Evolutionary conservation across 2,329 filamentous ascomycete species (phyloP), one percentile per base, ranked within the genome.

Genomic region (Fusarium sp.): DNA sequence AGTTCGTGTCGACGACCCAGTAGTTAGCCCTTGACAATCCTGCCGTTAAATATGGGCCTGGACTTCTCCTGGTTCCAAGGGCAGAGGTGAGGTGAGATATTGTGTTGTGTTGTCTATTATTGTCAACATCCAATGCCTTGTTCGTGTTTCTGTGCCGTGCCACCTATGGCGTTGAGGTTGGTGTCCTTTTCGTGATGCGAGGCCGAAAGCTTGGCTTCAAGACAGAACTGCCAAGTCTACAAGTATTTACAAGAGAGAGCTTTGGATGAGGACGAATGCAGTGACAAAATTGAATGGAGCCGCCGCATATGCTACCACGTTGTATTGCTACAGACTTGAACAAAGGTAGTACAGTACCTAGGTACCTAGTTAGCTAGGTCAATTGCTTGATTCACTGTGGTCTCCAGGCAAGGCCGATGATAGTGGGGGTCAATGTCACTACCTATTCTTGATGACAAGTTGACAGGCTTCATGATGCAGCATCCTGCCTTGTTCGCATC

Each of bases 1-100:
- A 52, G 65, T 66, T 72, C 61, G 61, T 69, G 69, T 75, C 63
- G 69, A 57, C 60, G 40, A 37, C 34, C 34, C 34, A 65, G 49
- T 52, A 55, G 64, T 57, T 53, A 52, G 55, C 57, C 55, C 70
- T 70, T 73, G 68, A 49, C 61, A 74, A 69, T 69, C 57, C 69
- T 64, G 56, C 58, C 54, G 54, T 54, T 51, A 63, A 47, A 59
- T 49, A 44, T 42, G 61, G 57, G 44, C 42, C 61, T 57, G n/a
- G 24, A 16, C 55, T 61, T 48, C 48, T 46, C 41, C 53, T 46
- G 22, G 16, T 37, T n/a, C 34, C 34, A 37, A 37, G 34, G 18
- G 16, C 9, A 37, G 34, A 37, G 16, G 32, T 52, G 37, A 58
- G 56, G 49, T 45, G 55, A 57, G 42, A 40, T 61, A 34, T 41